These are phyloP conservation scores for Corymbia citriodora DNA, from an alignment of 441 rosid species.

Conservation along the genomic window DNA sequence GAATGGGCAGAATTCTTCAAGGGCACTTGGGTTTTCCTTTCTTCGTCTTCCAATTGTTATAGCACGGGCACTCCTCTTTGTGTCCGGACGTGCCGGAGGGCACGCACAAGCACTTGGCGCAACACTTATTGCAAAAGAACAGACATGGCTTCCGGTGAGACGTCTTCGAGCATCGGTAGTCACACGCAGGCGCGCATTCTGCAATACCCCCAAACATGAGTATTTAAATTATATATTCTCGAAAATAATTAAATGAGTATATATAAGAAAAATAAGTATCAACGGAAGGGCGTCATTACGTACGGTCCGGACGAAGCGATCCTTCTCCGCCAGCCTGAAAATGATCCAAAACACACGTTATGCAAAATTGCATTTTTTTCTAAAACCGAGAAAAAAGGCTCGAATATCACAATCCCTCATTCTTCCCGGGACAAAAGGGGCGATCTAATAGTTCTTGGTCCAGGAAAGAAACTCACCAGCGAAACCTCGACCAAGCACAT, in stretches of 20 bases:
- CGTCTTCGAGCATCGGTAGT: neutral
- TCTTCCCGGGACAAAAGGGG: neutral
- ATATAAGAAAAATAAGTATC: neutral
- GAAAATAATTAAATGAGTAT: neutral
- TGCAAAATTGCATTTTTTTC: neutral
- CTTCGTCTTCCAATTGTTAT: neutral
- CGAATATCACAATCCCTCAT: neutral
- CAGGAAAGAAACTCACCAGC: neutral
- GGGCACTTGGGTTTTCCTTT: neutral
- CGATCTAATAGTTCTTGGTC: neutral
- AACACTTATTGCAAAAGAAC: neutral
- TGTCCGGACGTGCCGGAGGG: neutral
- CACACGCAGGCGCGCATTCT: neutral
- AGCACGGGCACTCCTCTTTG: constrained; percentile 1
- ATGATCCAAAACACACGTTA: neutral
- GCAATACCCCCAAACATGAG: neutral
- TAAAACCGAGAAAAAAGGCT: neutral
- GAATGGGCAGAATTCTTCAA: neutral
- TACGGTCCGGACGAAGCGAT: neutral
- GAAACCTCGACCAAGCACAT: neutral
- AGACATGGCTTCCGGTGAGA: neutral
- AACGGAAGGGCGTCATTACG: neutral
- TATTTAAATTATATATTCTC: neutral
- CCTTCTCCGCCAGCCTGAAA: neutral
- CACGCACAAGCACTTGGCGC: neutral